Conservation (phyloP, 2,329 filamentous ascomycete genomes). For the Diplodia scrobiculata region DNA sequence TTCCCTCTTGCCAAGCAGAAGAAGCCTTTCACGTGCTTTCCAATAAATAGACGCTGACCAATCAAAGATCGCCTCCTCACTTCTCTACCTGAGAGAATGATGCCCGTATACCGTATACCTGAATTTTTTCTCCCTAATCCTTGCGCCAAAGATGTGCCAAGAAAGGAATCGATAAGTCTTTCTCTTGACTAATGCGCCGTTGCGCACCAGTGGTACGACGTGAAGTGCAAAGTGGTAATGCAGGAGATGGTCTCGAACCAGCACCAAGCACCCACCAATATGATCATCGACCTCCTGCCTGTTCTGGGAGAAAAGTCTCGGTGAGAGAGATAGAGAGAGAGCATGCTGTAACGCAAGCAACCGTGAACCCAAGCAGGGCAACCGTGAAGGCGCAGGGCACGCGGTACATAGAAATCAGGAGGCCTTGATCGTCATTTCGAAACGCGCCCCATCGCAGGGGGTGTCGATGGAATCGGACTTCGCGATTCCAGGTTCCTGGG, state of each 20-base stretch:
- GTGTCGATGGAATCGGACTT: background rate
- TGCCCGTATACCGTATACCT: background rate
- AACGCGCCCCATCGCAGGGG: background rate
- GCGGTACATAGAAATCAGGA: background rate
- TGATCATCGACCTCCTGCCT: background rate
- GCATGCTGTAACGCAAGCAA: background rate
- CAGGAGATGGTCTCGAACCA: background rate
- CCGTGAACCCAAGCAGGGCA: background rate
- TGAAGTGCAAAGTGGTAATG: background rate
- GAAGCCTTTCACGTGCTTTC: background rate
- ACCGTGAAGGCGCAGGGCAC: background rate
- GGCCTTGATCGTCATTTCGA: background rate
- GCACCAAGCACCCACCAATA: background rate
- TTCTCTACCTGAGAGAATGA: no score
- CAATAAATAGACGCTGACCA: background rate
- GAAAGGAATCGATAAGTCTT: background rate
- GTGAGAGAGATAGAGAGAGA: background rate
- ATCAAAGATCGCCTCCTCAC: background rate
- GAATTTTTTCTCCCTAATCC: background rate
- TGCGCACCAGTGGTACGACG: background rate
- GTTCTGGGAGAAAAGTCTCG: background rate
- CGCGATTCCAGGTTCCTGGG: conserved; percentile 13
- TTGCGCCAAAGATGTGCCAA: background rate
- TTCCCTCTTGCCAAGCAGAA: background rate
- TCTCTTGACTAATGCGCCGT: background rate